Evolutionary conservation across 805 yeast genomes (phyloP), one percentile per base, ranked within the genome.

Genomic region (Metschnikowia cerradonensis): DNA sequence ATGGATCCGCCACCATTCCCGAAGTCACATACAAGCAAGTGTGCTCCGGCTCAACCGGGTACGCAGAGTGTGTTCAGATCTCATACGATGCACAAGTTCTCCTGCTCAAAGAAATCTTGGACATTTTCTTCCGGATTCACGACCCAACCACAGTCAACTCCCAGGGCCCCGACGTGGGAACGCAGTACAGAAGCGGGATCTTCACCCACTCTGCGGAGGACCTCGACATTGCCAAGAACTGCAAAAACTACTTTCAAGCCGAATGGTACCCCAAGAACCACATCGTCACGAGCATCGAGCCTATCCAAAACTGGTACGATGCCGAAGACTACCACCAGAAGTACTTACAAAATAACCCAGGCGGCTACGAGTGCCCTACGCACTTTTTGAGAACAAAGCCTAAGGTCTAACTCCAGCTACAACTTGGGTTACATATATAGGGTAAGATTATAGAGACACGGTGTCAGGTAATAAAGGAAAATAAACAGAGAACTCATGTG

Each of bases 271-370:
- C 84, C n/a, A 75, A 77, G 44, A 77, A 84, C 60, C 71, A 72
- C 51, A 85, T 94, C 26, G 86, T 73, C 42, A 90, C 98, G 1
- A 71, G 70, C 41, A 80, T 91, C 47, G 86, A 81, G 62, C 86
- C 88, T 7, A 77, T 90, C 41, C 65, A 73, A 46, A 75, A 74
- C 52, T 94, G 88, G 77, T 86, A 84, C 73, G 97, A 91, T 64
- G 98, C 97, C n/a, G 99, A 92, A 68, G 91, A 84, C 35, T 92
- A 91, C 66, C 99, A 92, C 67, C 98, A 92, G 66, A 63, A 77
- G 54, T 92, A 94, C 66, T 74, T 92, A 60, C 77, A 78, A 50
- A 83, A 81, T 61, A 90, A 92, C 65, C 96, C 97, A 2, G 68
- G 72, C 4, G 97, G 97, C 4, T 90, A 91, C 67, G 88, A 87